Evolutionary conservation across 2,329 filamentous ascomycete species (phyloP).

Genomic region (Biscogniauxia sp.): DNA sequence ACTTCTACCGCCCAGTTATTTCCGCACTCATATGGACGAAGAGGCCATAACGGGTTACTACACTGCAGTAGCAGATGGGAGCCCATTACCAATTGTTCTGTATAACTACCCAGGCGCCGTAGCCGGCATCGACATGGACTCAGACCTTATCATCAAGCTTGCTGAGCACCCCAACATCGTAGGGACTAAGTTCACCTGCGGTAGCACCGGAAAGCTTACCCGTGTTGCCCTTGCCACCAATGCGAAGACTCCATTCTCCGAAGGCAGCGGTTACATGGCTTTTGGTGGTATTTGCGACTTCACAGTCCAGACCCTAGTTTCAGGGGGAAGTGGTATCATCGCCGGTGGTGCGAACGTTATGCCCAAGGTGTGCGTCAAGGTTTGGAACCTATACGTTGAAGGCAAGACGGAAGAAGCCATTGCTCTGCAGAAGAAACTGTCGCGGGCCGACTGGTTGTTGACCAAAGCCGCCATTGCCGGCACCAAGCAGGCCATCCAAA

Average conservation of each 20-base stretch:
- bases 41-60: slow-evolving; percentile 72
- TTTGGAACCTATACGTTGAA: slow-evolving; percentile 73
- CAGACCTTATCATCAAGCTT: slow-evolving; percentile 77
- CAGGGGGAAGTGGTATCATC: slow-evolving; percentile 80
- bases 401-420: slow-evolving; percentile 75
- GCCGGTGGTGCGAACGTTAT: slow-evolving; percentile 83
- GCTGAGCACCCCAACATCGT: slow-evolving; percentile 80
- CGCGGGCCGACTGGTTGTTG: slow-evolving; percentile 76
- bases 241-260: slow-evolving; percentile 62
- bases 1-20: slow-evolving; percentile 80
- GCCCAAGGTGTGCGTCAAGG: slow-evolving; percentile 74
- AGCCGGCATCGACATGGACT: slow-evolving; percentile 85
- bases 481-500: slow-evolving; percentile 81
- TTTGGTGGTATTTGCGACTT: slow-evolving; percentile 89
- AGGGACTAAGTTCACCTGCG: slow-evolving; percentile 89
- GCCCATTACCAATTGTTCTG: slow-evolving; percentile 74
- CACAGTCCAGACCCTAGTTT: slow-evolving; percentile 75
- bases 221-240: slow-evolving; percentile 72
- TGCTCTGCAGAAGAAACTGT: slow-evolving; percentile 72
- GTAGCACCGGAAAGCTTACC: slow-evolving; percentile 85
- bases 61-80: slow-evolving; percentile 69
- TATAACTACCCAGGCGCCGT: slow-evolving; percentile 93
- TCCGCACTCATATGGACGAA: slow-evolving; percentile 73
- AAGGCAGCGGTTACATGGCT: slow-evolving; percentile 72
- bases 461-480: slow-evolving; percentile 81